Evolutionary conservation across 805 yeast species (phyloP), one percentile per base, ranked within the genome.

Genomic region (Candida insectalens): DNA sequence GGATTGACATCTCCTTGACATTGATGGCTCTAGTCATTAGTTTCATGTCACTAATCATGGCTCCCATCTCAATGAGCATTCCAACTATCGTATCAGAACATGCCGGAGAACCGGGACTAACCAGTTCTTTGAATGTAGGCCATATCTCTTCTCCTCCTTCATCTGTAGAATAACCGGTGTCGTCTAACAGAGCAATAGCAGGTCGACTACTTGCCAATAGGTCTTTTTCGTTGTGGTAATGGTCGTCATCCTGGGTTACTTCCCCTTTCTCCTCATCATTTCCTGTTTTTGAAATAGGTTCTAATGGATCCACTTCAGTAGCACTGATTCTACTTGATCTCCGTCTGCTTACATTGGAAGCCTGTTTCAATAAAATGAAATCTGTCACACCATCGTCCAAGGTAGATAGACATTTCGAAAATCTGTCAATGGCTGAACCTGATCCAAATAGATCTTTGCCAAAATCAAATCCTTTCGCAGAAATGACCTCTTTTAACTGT

Each of bases 301-400:
- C 23, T 12, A 21, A 12, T 8, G 23, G 23, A 21, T 21, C 23
- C 23, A 21, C 23, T 8, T 21, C 23, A 7, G 7, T 12, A 7
- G 23, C 10, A 7, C 10, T 12, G 7, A 21, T 7, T 12, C 23
- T 7, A 7, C 23, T 21, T 21, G 10, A 8, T 21, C 12, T 21
- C 23, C 47, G 32, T n/a, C 36, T 37, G 5, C 46, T 42, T 3
- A 53, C 57, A 37, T 57, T 60, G 16, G 65, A 55, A 2, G 72
- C 63, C 36, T 69, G 68, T 48, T 68, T 65, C 44, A 77, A 54
- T 20, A 77, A 50, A 0, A 67, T 63, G 27, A 72, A 44, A 52
- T 78, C 83, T 50, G 77, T 53, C 43, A 67, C 67, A 1, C 84
- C 85, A 50, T 77, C 80, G 50, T 79, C 84, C 29, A 75, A 67